These are phyloP conservation scores for Termitomyces sp. DNA, from an alignment of 768 basidiomycete species.

Conservation along the genomic window DNA sequence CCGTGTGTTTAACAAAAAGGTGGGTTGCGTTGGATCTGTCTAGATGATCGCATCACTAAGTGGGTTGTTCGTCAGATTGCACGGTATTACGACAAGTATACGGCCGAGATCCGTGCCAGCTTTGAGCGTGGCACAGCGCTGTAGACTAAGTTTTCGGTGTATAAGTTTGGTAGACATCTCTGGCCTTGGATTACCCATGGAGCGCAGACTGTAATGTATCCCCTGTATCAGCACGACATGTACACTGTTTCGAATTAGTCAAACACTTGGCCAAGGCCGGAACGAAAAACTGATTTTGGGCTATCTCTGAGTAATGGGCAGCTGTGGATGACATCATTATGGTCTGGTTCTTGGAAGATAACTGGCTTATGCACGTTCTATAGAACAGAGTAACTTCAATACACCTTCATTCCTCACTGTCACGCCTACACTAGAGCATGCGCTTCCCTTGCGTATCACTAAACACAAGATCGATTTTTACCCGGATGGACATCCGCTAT, in stretches of 20 bases:
- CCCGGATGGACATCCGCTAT: too few relatives aligned
- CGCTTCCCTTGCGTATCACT: too few relatives aligned
- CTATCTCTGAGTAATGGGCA: not conserved
- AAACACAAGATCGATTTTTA: too few relatives aligned
- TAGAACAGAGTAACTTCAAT: not conserved
- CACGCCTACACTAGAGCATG: too few relatives aligned
- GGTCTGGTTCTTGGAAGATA: not conserved
- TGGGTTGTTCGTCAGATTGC: slow-evolving; percentile 54
- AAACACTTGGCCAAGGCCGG: not conserved
- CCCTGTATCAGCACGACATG: not conserved
- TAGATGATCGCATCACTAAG: not conserved
- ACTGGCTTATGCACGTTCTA: not conserved
- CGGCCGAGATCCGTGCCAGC: slow-evolving; percentile 91
- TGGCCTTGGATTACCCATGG: not conserved
- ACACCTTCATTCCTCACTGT: not conserved
- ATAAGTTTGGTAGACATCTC: not conserved
- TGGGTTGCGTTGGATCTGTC: slow-evolving; percentile 18
- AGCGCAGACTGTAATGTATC: not conserved
- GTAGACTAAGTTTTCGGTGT: slow-evolving; percentile 25
- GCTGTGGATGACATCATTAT: not conserved
- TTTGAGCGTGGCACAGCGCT: slow-evolving; percentile 97
- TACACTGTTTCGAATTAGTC: not conserved
- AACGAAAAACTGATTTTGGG: not conserved
- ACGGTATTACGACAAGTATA: slow-evolving; percentile 96
- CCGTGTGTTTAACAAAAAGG: slow-evolving; percentile 98